These are phyloP conservation scores for Phytophthora pini DNA, from an alignment of 352 stramenopile species.

Conservation along the genomic window DNA sequence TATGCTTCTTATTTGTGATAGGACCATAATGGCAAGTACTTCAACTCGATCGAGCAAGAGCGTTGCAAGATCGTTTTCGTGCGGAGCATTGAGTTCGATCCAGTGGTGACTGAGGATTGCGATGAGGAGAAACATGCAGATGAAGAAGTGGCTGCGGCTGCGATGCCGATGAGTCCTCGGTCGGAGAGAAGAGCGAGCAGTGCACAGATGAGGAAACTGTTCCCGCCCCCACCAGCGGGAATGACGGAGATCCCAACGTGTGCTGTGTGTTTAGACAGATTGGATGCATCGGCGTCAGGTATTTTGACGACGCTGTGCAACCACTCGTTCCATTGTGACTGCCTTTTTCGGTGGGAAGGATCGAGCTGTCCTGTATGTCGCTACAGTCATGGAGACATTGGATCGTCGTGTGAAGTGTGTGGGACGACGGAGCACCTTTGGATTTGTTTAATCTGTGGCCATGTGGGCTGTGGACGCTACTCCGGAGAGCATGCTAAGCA, in stretches of 20 bases:
- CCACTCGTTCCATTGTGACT: constrained; percentile 98
- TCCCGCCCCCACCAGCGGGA: constrained; percentile 62
- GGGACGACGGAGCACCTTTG: constrained; percentile 94
- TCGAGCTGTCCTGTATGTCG: constrained; percentile 96
- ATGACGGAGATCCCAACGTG: constrained; percentile 92
- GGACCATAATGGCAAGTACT: constrained; percentile 90
- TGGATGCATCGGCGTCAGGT: constrained; percentile 85
- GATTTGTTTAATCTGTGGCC: constrained; percentile 97
- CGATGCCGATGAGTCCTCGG: constrained; percentile 11
- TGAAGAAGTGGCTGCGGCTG: constrained; percentile 8
- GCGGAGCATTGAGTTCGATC: constrained; percentile 87
- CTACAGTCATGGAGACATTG: constrained; percentile 95
- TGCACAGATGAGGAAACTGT: constrained; percentile 50
- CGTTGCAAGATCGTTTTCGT: constrained; percentile 93
- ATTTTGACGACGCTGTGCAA: constrained; percentile 98
- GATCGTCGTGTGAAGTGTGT: constrained; percentile 95
- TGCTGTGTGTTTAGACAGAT: constrained; percentile 91
- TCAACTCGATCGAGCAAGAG: constrained; percentile 93
- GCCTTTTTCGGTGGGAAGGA: constrained; percentile 94
- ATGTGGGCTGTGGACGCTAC: constrained; percentile 97
- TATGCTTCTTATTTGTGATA: constrained; percentile 28
- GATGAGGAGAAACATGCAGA: constrained; percentile 37
- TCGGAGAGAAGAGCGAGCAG: constrained; percentile 37
- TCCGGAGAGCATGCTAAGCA: constrained; percentile 94
- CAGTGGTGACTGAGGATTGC: constrained; percentile 35